These are phyloP conservation scores for Rhizopogon sp. DNA, from an alignment of 768 basidiomycete species.

Conservation along the genomic window DNA sequence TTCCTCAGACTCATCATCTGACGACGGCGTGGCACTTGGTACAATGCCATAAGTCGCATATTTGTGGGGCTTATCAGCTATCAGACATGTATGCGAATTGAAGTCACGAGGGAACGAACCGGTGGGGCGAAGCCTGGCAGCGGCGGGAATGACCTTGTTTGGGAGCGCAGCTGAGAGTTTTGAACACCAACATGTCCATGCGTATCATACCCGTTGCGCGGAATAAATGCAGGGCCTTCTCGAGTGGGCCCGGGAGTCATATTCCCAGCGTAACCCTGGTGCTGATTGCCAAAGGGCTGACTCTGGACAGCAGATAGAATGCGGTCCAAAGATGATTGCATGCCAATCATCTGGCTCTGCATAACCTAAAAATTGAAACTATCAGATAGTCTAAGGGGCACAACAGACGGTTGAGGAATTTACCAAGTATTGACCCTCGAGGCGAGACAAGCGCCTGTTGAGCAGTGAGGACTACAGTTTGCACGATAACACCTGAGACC, in stretches of 20 bases:
- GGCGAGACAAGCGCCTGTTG: slow-evolving; percentile 69
- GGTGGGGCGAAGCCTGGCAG: slow-evolving; percentile 91
- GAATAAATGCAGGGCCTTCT: slow-evolving; percentile 24
- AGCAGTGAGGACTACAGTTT: slow-evolving; percentile 7
- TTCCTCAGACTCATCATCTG: slow-evolving; percentile 90
- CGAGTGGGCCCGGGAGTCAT: slow-evolving; percentile 16
- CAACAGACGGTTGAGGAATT: slow-evolving; percentile 8
- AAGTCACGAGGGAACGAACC: slow-evolving; percentile 37
- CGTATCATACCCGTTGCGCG: slow-evolving; percentile 29
- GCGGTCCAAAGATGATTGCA: slow-evolving; percentile 85
- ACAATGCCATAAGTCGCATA: slow-evolving; percentile 90
- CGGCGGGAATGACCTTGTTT: slow-evolving; percentile 62
- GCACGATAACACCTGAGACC: slow-evolving; percentile 2
- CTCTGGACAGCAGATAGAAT: slow-evolving; percentile 65
- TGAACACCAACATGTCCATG: slow-evolving; percentile 22
- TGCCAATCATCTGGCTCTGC: slow-evolving; percentile 93
- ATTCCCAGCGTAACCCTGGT: slow-evolving; percentile 11
- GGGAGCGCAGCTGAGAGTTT: slow-evolving; percentile 26
- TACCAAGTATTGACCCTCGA: slow-evolving; percentile 85
- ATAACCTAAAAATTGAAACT: slow-evolving; percentile 51
- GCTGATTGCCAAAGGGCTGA: slow-evolving; percentile 30
- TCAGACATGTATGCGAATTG: slow-evolving; percentile 15
- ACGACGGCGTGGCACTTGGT: slow-evolving; percentile 76
- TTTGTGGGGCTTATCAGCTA: slow-evolving; percentile 64
- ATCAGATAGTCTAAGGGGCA: neutral